These are phyloP conservation scores for Kuraishia piskuri DNA, from an alignment of 805 yeast genomes.

Conservation along the genomic window DNA sequence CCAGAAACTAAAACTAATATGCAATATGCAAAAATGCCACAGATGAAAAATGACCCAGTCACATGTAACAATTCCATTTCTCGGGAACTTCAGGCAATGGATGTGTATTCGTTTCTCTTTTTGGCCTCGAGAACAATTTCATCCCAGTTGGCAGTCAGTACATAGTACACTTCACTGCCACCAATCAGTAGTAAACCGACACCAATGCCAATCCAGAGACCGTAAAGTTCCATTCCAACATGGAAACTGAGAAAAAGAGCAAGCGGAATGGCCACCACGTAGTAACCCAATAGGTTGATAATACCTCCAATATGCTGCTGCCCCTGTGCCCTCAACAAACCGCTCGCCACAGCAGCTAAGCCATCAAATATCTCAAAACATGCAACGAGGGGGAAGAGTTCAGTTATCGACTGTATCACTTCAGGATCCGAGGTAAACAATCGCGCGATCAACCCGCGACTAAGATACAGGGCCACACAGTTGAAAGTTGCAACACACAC, in stretches of 20 bases:
- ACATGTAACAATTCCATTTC: not conserved
- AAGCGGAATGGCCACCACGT: constrained; percentile 39
- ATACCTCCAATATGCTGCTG: constrained; percentile 66
- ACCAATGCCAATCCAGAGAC: constrained; percentile 72
- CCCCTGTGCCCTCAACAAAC: constrained; percentile 70
- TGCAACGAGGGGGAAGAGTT: constrained; percentile 56
- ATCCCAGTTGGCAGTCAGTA: constrained; percentile 46
- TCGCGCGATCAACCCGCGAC: constrained; percentile 40
- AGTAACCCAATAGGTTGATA: constrained; percentile 48
- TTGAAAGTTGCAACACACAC: constrained; percentile 27
- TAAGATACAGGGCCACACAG: constrained; percentile 34
- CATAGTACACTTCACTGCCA: constrained; percentile 34
- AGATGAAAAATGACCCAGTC: not conserved
- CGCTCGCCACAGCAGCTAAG: constrained; percentile 62
- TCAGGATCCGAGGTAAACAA: constrained; percentile 56
- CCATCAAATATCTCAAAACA: constrained; percentile 63
- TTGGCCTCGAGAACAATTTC: constrained; percentile 27
- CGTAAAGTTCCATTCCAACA: constrained; percentile 34
- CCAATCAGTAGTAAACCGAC: constrained; percentile 53
- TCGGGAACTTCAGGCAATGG: not conserved
- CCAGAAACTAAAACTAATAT: not conserved
- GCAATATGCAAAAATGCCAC: not conserved
- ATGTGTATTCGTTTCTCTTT: constrained; percentile 12
- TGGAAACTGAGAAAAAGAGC: constrained; percentile 36
- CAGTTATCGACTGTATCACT: constrained; percentile 43